Evolutionary conservation across 2,329 filamentous ascomycete species (phyloP).

Genomic region (Botrytis byssoidea): DNA sequence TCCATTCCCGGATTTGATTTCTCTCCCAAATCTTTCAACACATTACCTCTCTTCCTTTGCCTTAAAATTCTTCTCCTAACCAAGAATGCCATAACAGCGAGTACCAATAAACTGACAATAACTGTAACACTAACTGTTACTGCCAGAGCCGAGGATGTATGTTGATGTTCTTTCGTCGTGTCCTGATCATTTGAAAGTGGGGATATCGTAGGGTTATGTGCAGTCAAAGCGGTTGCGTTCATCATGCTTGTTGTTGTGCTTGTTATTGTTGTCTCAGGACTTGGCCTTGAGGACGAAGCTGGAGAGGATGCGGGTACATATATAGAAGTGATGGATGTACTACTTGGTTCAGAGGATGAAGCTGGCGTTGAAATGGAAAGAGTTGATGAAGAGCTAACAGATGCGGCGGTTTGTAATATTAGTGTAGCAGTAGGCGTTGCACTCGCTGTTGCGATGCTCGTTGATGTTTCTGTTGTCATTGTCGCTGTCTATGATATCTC

Average conservation of each 20-base stretch:
- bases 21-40: background rate
- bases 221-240: background rate
- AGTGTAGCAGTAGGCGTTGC: background rate
- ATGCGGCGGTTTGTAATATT: background rate
- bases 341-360: background rate
- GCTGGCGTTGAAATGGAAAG: background rate
- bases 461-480: background rate
- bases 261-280: background rate
- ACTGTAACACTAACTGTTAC: background rate
- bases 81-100: background rate
- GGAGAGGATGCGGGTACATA: background rate
- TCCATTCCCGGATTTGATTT: background rate
- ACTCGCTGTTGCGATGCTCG: background rate
- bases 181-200: background rate
- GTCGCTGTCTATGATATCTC: background rate
- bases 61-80: background rate
- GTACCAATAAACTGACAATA: background rate
- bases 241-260: background rate
- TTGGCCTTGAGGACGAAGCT: background rate
- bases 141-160: constrained; percentile 5
- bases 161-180: background rate
- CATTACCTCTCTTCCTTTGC: background rate
- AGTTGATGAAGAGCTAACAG: background rate
- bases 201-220: background rate
- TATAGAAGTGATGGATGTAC: background rate